phyloP scores from a whole-genome alignment of 768 basidiomycete species.

The Kondoa subrosea region DNA sequence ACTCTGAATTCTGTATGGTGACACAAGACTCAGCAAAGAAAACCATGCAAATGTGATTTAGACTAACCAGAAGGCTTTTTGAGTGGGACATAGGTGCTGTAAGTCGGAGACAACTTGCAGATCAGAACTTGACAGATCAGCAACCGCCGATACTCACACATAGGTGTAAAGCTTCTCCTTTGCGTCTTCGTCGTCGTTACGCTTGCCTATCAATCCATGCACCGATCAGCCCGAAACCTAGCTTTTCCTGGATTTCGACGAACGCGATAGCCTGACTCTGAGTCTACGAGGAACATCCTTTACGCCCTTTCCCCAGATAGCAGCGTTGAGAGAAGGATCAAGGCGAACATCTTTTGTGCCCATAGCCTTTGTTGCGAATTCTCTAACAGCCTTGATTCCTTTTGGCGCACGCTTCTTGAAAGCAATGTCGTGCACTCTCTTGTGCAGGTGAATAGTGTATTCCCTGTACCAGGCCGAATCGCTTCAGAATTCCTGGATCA shows the following conservation, averaged over 20 bases:
- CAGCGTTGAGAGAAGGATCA: conserved; percentile 88
- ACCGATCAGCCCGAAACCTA: background rate
- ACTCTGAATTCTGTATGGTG: too few relatives aligned
- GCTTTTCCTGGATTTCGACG: conserved; percentile 30
- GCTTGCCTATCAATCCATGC: conserved; percentile 50
- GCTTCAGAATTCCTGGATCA: background rate
- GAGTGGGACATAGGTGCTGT: too few relatives aligned
- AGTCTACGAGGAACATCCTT: conserved; percentile 83
- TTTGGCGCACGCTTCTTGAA: conserved; percentile 97
- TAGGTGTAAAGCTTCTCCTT: conserved; percentile 96
- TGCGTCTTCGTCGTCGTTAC: conserved; percentile 96
- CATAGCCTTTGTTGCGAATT: conserved; percentile 87
- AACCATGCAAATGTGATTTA: background rate
- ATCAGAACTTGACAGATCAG: too few relatives aligned
- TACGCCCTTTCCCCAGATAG: conserved; percentile 79
- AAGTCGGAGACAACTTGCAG: conserved; percentile 55
- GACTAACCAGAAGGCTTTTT: background rate
- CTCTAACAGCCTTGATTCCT: conserved; percentile 84
- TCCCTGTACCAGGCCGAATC: too few relatives aligned
- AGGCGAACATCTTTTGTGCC: conserved; percentile 83
- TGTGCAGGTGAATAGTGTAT: conserved; percentile 49
- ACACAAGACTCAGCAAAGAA: too few relatives aligned
- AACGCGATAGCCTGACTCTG: conserved; percentile 84
- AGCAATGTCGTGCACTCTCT: conserved; percentile 65
- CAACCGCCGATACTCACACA: too few relatives aligned